Percentiles rank a stretch among this genome's conserved stretches.
Evolutionary conservation across 768 basidiomycete genomes (phyloP).

Genomic region (Tephrocybe sp.): DNA sequence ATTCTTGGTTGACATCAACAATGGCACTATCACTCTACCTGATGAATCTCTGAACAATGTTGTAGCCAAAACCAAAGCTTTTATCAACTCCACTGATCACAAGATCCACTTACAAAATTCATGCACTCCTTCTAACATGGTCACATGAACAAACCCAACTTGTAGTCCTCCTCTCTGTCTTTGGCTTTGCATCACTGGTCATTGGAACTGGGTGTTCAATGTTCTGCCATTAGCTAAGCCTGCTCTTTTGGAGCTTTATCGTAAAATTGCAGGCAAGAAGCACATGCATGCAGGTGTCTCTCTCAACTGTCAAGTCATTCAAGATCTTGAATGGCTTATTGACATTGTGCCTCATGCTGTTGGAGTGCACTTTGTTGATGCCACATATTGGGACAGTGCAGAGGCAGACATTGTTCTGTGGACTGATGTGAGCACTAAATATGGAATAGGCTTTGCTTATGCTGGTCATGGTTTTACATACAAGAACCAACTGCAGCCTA

Average conservation of each 20-base stretch:
- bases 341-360: conserved; percentile 2
- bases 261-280: conserved; percentile 10
- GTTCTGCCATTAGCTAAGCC: conserved; percentile 20
- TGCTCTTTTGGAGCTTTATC: conserved; percentile 15
- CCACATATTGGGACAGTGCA: not conserved
- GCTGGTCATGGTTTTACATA: not conserved
- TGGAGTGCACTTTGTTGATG: conserved; percentile 1
- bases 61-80: not conserved
- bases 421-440: conserved; percentile 5
- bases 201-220: conserved; percentile 16
- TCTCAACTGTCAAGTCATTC: not conserved
- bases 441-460: not conserved
- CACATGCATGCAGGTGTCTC: not conserved
- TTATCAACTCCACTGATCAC: no score
- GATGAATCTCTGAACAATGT: conserved; percentile 12
- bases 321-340: not conserved
- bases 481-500: not conserved
- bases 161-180: not conserved
- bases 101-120: conserved; percentile 8
- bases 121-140: not conserved
- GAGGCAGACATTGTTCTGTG: conserved; percentile 7
- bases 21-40: conserved; percentile 16
- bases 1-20: conserved; percentile 25
- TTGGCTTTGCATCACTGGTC: not conserved
- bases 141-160: no score